These are phyloP conservation scores for Exophiala lecanii-corni DNA, from an alignment of 2,329 filamentous ascomycete species.

Conservation along the genomic window DNA sequence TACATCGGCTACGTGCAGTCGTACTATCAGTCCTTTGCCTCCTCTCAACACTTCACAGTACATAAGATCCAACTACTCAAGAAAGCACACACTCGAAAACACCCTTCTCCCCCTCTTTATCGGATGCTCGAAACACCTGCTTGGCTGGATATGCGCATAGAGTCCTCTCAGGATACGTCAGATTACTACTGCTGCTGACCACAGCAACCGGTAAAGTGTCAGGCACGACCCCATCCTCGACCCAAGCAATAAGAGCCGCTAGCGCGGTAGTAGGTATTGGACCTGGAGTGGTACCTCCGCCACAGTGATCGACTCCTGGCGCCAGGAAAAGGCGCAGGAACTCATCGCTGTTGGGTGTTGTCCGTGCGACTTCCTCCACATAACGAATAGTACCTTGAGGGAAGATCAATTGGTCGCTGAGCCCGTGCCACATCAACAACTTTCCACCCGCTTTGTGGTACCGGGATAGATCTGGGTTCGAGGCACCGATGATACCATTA, in stretches of 20 bases:
- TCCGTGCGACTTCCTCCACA: slow-evolving; percentile 31
- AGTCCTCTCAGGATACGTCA: too few relatives aligned
- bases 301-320: slow-evolving; percentile 37
- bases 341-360: slow-evolving; percentile 17
- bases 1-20: too few relatives aligned
- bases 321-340: slow-evolving; percentile 37
- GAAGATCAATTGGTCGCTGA: slow-evolving; percentile 36
- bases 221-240: slow-evolving; percentile 32
- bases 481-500: slow-evolving; percentile 34
- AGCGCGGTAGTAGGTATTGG: slow-evolving; percentile 37
- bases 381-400: slow-evolving; percentile 34
- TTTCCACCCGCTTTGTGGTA: slow-evolving; percentile 39
- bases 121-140: too few relatives aligned
- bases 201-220: too few relatives aligned
- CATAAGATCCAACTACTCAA: too few relatives aligned
- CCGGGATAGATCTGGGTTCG: slow-evolving; percentile 33
- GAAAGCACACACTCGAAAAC: too few relatives aligned
- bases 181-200: too few relatives aligned
- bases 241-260: slow-evolving; percentile 46
- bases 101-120: too few relatives aligned
- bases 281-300: slow-evolving; percentile 23
- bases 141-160: too few relatives aligned
- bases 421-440: slow-evolving; percentile 42
- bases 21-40: too few relatives aligned
- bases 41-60: too few relatives aligned